Conservation (phyloP, 2,329 filamentous ascomycete species). For the Diplodia seriata region DNA sequence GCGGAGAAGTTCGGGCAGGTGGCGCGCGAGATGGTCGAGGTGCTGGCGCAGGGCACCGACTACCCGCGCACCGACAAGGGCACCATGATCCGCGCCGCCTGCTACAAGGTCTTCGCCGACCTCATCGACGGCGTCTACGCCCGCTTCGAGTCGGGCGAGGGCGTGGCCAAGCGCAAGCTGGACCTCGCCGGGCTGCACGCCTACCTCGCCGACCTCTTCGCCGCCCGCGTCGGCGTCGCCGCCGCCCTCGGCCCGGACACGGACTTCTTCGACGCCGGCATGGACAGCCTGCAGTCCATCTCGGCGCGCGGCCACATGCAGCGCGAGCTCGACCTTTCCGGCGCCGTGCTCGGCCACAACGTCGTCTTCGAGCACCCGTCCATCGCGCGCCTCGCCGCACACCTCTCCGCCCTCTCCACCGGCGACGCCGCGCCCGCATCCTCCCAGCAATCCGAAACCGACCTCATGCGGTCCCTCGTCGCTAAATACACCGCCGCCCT, state of each 20-base stretch:
- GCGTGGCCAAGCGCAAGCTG: slow-evolving; percentile 38
- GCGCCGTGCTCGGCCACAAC: slow-evolving; percentile 58
- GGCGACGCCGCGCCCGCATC: slow-evolving; percentile 37
- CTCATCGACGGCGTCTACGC: slow-evolving; percentile 57
- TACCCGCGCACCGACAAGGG: slow-evolving; percentile 65
- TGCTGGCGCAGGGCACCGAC: slow-evolving; percentile 54
- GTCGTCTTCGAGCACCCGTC: slow-evolving; percentile 66
- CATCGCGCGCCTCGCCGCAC: slow-evolving; percentile 53
- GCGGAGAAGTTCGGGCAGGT: slow-evolving; percentile 61
- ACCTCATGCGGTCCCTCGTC: slow-evolving; percentile 57
- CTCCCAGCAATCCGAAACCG: slow-evolving; percentile 44
- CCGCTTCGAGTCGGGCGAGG: slow-evolving; percentile 27
- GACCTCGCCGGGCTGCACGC: slow-evolving; percentile 44
- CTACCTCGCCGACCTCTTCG: slow-evolving; percentile 38
- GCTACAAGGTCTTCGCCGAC: slow-evolving; percentile 57
- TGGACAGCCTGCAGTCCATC: slow-evolving; percentile 67
- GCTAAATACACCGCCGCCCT: slow-evolving; percentile 48
- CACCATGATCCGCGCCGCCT: slow-evolving; percentile 61
- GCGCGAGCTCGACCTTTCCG: slow-evolving; percentile 58
- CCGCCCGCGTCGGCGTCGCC: slow-evolving; percentile 37
- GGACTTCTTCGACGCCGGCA: slow-evolving; percentile 65
- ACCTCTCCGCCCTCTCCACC: slow-evolving; percentile 54
- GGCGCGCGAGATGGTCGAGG: slow-evolving; percentile 59
- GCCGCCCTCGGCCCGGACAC: slow-evolving; percentile 47
- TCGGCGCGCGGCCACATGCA: slow-evolving; percentile 61